Conservation (phyloP, 345 rosid genomes). For the Eucalyptus marginata region DNA sequence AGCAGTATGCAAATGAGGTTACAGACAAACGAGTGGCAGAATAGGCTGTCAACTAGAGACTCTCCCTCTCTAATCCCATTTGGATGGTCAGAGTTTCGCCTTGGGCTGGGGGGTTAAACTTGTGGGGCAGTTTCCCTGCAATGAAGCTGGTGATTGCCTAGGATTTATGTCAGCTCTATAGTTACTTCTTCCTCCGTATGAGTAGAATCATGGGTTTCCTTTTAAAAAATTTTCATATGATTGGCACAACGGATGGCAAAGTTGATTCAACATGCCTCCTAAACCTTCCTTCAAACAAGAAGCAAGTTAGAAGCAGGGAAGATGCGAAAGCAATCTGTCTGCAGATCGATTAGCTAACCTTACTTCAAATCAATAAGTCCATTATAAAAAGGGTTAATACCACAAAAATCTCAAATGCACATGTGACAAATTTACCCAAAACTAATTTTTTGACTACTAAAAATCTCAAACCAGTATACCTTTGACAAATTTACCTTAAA, state of each 20-base stretch:
- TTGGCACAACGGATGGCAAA: neutral
- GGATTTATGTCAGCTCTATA: neutral
- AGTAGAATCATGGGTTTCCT: neutral
- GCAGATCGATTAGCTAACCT: neutral
- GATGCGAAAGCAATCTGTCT: neutral
- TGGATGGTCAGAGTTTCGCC: neutral
- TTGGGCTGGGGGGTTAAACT: neutral
- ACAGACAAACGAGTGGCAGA: too few relatives aligned
- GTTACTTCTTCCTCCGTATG: neutral
- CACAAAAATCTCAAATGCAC: too few relatives aligned
- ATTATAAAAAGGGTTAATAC: too few relatives aligned
- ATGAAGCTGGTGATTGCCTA: neutral
- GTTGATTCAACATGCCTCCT: neutral
- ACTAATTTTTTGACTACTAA: too few relatives aligned
- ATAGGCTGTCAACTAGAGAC: neutral
- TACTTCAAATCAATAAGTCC: neutral
- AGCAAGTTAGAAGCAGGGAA: neutral
- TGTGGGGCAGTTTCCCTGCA: neutral
- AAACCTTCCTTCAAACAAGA: neutral
- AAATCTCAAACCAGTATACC: too few relatives aligned
- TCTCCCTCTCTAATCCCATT: neutral
- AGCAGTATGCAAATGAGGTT: neutral
- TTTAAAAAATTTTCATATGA: neutral
- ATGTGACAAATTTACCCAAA: too few relatives aligned
- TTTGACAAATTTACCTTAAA: too few relatives aligned